Percentiles rank a stretch among this genome's conserved stretches.
Conservation (phyloP, 306 rosid species). For the Spatholobus suberectus region DNA sequence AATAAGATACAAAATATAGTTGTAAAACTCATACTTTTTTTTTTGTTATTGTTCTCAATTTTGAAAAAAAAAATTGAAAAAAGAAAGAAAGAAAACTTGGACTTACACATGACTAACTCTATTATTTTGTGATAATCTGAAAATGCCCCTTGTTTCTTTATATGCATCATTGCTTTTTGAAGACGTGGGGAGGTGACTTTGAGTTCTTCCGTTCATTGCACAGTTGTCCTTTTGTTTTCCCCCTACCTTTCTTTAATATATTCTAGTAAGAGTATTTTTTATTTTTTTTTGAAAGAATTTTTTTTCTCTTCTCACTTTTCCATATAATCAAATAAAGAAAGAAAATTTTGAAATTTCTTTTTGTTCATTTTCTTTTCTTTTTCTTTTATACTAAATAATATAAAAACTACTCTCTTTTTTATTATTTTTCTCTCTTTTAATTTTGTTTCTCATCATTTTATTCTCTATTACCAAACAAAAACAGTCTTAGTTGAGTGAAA, state of each 20-base stretch:
- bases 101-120: not conserved
- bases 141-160: not conserved
- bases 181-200: not conserved
- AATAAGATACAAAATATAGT: no score
- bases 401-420: not conserved
- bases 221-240: not conserved
- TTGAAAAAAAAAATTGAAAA: no score
- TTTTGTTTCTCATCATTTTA: not conserved
- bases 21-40: no score
- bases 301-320: not conserved
- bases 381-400: not conserved
- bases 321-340: not conserved
- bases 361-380: not conserved
- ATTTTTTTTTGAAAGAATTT: no score
- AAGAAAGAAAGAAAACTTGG: no score
- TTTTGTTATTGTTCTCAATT: no score
- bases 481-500: not conserved
- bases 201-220: not conserved
- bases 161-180: not conserved
- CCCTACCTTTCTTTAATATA: not conserved
- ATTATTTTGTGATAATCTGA: no score
- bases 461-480: not conserved
- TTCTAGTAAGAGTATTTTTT: no score
- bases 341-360: not conserved
- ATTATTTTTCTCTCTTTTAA: not conserved